Evolutionary conservation across 1,284 basidiomycete genomes (phyloP).

Genomic region (Thelephora terrestris): DNA sequence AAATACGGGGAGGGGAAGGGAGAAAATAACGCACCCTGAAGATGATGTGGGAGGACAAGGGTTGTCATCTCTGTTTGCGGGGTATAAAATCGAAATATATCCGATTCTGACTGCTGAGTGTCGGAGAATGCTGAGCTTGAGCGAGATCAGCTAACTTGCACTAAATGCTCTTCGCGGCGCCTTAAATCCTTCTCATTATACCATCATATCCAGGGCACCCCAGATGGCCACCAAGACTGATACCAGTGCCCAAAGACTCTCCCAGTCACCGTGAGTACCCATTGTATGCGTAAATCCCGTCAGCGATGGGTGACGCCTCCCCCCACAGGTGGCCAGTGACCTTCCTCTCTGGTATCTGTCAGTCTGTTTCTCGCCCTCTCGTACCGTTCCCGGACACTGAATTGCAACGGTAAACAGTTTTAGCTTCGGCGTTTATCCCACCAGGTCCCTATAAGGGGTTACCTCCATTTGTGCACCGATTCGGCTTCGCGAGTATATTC

Average conservation of each 20-base stretch:
- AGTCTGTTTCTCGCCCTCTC: background rate
- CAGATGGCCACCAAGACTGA: background rate
- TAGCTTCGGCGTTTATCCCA: conserved; percentile 28
- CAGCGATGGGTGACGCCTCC: too few species aligned
- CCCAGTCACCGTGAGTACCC: background rate
- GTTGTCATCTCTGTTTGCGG: background rate
- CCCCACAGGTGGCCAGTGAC: background rate
- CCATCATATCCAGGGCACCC: too few species aligned
- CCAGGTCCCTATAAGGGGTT: conserved; percentile 13
- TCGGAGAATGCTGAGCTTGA: conserved; percentile 2
- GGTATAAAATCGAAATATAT: too few species aligned
- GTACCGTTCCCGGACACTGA: background rate
- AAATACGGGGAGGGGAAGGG: background rate
- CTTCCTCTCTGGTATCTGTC: background rate
- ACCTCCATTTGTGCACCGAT: conserved; percentile 32
- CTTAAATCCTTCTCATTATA: background rate
- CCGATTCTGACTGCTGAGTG: background rate
- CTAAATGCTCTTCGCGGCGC: background rate
- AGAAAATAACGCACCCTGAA: background rate
- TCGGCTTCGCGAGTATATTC: conserved; percentile 36
- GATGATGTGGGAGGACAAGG: background rate
- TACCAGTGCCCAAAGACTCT: background rate
- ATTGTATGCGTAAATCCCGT: background rate
- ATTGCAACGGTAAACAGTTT: conserved; percentile 19
- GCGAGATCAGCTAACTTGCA: background rate